phyloP scores from a whole-genome alignment of 768 basidiomycete species.

The Mycena haematopus region DNA sequence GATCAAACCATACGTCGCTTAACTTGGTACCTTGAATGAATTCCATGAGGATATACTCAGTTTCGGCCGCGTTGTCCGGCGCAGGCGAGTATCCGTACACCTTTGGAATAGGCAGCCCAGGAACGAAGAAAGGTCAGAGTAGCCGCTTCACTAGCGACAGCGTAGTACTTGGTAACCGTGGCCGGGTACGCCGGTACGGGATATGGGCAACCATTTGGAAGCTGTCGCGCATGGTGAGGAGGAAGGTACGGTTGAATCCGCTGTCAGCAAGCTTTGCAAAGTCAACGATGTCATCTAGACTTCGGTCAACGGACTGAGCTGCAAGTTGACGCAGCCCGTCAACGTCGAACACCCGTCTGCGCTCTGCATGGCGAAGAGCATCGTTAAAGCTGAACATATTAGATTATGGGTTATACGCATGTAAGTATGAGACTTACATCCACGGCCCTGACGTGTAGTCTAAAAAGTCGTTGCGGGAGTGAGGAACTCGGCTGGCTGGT shows the following conservation, averaged over 20 bases:
- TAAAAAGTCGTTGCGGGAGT: constrained; percentile 48
- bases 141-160: constrained; percentile 53
- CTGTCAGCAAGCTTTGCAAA: constrained; percentile 54
- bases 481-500: no score
- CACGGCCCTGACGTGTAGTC: constrained; percentile 50
- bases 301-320: constrained; percentile 48
- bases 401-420: constrained; percentile 27
- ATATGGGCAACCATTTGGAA: constrained; percentile 49
- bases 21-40: constrained; percentile 47
- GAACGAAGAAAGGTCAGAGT: constrained; percentile 51
- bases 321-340: constrained; percentile 50
- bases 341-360: constrained; percentile 48
- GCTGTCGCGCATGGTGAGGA: constrained; percentile 44
- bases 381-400: constrained; percentile 46
- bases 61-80: constrained; percentile 46
- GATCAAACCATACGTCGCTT: constrained; percentile 47
- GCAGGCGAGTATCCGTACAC: constrained; percentile 49
- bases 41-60: constrained; percentile 56
- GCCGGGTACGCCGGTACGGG: no score
- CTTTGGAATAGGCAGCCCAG: constrained; percentile 47
- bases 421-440: constrained; percentile 47
- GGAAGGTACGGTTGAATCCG: constrained; percentile 47
- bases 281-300: constrained; percentile 43
- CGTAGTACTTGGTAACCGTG: constrained; percentile 42
- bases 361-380: constrained; percentile 54